Percentiles rank a stretch among this genome's conserved stretches.
Evolutionary conservation across 1,284 basidiomycete genomes (phyloP).

Genomic region (Athelia sp.): DNA sequence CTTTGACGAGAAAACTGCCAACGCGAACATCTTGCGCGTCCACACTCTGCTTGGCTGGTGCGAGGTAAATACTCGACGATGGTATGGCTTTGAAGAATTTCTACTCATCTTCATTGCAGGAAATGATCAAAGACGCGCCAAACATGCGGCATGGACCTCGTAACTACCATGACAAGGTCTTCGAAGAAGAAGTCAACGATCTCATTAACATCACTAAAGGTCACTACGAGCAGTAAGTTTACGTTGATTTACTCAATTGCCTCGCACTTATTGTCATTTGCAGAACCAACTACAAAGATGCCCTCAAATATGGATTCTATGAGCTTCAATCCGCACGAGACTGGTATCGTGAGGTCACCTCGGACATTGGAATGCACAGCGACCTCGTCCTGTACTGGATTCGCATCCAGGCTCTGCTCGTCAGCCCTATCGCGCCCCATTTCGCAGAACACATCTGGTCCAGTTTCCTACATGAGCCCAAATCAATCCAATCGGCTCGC

Average conservation of each 20-base stretch:
- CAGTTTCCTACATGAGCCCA: conserved; percentile 66
- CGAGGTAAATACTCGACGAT: conserved; percentile 50
- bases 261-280: conserved; percentile 2
- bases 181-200: conserved; percentile 90
- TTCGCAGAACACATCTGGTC: conserved; percentile 92
- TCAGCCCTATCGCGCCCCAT: conserved; percentile 91
- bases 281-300: conserved; percentile 94
- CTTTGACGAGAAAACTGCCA: conserved; percentile 98
- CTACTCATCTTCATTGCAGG: conserved; percentile 38
- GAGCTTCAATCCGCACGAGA: conserved; percentile 91
- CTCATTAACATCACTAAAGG: conserved; percentile 77
- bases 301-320: conserved; percentile 94
- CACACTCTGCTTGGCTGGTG: conserved; percentile 93
- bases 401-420: conserved; percentile 72
- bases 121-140: conserved; percentile 65
- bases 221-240: conserved; percentile 73
- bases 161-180: conserved; percentile 82
- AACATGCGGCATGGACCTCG: conserved; percentile 70
- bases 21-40: conserved; percentile 93
- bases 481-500: conserved; percentile 77
- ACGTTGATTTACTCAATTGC: conserved; percentile 1
- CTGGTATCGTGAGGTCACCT: conserved; percentile 94
- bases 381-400: conserved; percentile 83
- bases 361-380: conserved; percentile 86
- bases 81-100: neutral